Conservation (phyloP, 2,329 filamentous ascomycete genomes). For the Fusarium napiforme region DNA sequence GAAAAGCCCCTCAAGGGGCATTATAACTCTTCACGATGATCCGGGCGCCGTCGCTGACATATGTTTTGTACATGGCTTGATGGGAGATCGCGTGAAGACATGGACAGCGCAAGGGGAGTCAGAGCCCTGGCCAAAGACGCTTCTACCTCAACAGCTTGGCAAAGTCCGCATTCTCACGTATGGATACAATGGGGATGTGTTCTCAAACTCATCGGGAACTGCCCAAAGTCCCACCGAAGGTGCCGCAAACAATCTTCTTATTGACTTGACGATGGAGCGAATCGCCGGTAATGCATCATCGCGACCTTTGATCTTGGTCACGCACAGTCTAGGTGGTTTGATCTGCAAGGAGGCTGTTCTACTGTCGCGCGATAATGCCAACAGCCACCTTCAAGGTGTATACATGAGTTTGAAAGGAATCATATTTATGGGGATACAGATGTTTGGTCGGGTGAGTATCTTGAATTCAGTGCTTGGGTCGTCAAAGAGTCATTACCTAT, state of each 20-base stretch:
- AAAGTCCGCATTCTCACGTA: neutral
- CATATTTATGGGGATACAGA: no score
- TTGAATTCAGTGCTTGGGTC: neutral
- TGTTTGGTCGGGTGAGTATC: neutral
- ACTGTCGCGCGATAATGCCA: neutral
- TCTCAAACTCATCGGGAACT: fast-evolving
- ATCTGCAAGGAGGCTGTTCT: fast-evolving
- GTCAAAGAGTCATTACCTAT: no score
- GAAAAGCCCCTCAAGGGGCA: neutral
- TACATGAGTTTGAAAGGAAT: neutral
- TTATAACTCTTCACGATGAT: neutral
- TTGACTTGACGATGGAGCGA: neutral
- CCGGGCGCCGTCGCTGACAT: fast-evolving
- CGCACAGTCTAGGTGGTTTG: neutral
- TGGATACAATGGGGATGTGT: fast-evolving
- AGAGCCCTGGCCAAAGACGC: neutral
- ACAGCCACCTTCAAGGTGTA: neutral
- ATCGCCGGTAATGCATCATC: neutral
- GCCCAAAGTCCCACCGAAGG: fast-evolving
- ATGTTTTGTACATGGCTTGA: neutral
- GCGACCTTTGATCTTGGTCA: neutral
- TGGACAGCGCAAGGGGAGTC: neutral
- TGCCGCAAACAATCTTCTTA: neutral
- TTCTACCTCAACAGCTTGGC: neutral
- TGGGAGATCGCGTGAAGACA: neutral